These are phyloP conservation scores for Parastagonospora nodorum DNA, from an alignment of 2,329 filamentous ascomycete genomes.

Conservation along the genomic window DNA sequence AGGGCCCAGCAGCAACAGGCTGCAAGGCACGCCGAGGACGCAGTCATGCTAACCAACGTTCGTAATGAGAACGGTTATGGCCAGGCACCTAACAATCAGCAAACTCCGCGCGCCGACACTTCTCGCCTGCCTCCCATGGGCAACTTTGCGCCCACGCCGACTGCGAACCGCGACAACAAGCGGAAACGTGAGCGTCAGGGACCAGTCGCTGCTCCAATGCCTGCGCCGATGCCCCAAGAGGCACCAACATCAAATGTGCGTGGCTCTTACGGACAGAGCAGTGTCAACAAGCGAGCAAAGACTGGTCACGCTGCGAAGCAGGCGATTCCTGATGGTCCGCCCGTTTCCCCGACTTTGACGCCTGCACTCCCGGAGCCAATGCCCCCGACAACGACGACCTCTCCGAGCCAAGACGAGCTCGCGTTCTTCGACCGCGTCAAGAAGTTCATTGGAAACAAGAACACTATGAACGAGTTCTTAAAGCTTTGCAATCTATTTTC, in stretches of 20 bases:
- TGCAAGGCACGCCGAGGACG: conserved; percentile 70
- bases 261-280: conserved; percentile 34
- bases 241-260: conserved; percentile 39
- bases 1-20: conserved; percentile 62
- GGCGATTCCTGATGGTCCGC: conserved; percentile 61
- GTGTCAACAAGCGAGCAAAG: conserved; percentile 65
- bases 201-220: conserved; percentile 46
- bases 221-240: conserved; percentile 40
- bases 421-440: conserved; percentile 96
- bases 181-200: conserved; percentile 73
- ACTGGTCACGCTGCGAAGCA: conserved; percentile 67
- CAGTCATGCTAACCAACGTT: conserved; percentile 68
- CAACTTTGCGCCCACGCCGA: conserved; percentile 85
- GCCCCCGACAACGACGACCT: conserved; percentile 72
- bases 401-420: conserved; percentile 83
- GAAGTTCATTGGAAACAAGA: conserved; percentile 92
- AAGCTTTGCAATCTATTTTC: conserved; percentile 97
- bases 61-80: conserved; percentile 58
- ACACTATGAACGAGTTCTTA: conserved; percentile 91
- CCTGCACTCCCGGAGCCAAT: conserved; percentile 88
- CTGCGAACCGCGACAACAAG: conserved; percentile 86
- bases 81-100: conserved; percentile 50
- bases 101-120: conserved; percentile 55
- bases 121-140: conserved; percentile 82
- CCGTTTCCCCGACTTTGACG: conserved; percentile 83